Conservation (phyloP, 495 filamentous ascomycete species). For the Penicillium waksmanii region DNA sequence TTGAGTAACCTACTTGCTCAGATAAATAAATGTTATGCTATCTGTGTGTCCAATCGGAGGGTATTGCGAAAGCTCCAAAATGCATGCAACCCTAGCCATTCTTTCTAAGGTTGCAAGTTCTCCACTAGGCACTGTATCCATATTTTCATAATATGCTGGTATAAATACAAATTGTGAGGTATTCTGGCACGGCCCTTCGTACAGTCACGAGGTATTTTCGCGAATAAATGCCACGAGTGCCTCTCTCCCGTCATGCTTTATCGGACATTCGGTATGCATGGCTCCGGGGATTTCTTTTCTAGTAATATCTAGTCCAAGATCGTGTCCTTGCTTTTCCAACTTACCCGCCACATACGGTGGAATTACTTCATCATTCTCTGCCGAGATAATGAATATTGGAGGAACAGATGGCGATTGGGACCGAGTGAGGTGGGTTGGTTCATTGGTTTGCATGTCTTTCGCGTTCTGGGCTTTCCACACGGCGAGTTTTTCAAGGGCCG, state of each 20-base stretch:
- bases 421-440: background rate
- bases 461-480: conserved; percentile 17
- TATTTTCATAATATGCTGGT: too few species aligned
- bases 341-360: conserved; percentile 57
- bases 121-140: background rate
- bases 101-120: too few species aligned
- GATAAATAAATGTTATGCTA: background rate
- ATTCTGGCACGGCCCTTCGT: background rate
- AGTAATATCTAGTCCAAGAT: conserved; percentile 35
- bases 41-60: background rate
- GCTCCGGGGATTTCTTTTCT: conserved; percentile 47
- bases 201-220: background rate
- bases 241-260: conserved; percentile 44
- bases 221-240: conserved; percentile 44
- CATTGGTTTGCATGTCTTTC: background rate
- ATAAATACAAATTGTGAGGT: too few species aligned
- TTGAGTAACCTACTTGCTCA: background rate
- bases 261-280: conserved; percentile 56
- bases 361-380: conserved; percentile 70
- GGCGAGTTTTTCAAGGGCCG: conserved; percentile 41
- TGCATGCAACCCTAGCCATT: background rate
- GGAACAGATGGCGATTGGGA: conserved; percentile 17
- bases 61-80: background rate
- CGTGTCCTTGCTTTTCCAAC: conserved; percentile 42
- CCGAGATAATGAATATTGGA: conserved; percentile 61